These are phyloP conservation scores for Ascochyta rabiei DNA, from an alignment of 2,329 filamentous ascomycete species.

Conservation along the genomic window DNA sequence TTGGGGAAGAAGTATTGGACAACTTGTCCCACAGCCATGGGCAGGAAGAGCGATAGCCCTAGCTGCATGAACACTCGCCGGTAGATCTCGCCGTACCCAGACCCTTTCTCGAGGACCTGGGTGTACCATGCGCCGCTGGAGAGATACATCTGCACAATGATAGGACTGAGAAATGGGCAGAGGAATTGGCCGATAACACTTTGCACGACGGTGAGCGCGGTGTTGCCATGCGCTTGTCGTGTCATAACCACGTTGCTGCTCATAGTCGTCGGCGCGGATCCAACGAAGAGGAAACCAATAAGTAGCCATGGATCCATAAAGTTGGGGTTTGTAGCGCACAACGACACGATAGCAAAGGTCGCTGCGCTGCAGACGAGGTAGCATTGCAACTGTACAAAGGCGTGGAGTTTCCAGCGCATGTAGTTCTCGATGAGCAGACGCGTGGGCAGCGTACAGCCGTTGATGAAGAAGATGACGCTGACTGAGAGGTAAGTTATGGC, in stretches of 20 bases:
- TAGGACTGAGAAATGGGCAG: slow-evolving; percentile 70
- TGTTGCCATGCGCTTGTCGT: slow-evolving; percentile 68
- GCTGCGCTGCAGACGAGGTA: slow-evolving; percentile 70
- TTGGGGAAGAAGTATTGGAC: slow-evolving; percentile 63
- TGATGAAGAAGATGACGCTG: slow-evolving; percentile 72
- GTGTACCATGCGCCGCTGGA: slow-evolving; percentile 61
- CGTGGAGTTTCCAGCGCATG: slow-evolving; percentile 70
- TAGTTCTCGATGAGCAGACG: slow-evolving; percentile 66
- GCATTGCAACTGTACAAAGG: slow-evolving; percentile 70
- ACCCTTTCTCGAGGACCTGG: slow-evolving; percentile 59
- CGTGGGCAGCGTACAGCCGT: slow-evolving; percentile 70
- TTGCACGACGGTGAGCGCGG: slow-evolving; percentile 59
- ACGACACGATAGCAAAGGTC: slow-evolving; percentile 62
- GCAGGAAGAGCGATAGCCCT: slow-evolving; percentile 69
- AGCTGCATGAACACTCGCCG: slow-evolving; percentile 70
- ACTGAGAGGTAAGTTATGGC: slow-evolving; percentile 71
- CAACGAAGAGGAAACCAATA: slow-evolving; percentile 69
- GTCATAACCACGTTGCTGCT: slow-evolving; percentile 78
- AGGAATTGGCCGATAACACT: slow-evolving; percentile 73
- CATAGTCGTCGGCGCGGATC: slow-evolving; percentile 75
- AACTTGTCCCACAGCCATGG: slow-evolving; percentile 66
- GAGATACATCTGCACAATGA: slow-evolving; percentile 67
- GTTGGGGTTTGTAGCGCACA: slow-evolving; percentile 55
- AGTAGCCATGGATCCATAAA: slow-evolving; percentile 69
- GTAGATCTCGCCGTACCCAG: slow-evolving; percentile 67